Base-by-base conservation (phyloP, 345 rosid genomes). In the Eucalyptus paniculata region DNA sequence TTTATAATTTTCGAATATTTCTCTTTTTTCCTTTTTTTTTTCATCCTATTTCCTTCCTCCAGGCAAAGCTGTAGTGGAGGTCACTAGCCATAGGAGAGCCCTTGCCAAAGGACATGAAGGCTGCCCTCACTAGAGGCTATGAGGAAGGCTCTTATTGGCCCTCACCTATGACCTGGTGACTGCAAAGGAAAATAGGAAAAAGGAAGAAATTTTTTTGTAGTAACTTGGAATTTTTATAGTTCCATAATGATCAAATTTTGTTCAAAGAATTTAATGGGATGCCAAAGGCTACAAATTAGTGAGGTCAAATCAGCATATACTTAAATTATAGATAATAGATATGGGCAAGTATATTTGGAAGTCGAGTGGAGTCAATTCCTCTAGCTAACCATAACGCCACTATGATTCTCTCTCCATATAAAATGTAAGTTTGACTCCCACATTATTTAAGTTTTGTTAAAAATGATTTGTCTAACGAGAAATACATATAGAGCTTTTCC, bases 101-200 rank as follows among this genome's bases (percentile, higher is more conserved):
- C 30, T 56, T 56, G 30, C 13, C 62, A 56, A 56, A 0, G 30
- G 30, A 24, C 2, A 0, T 56, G 30, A 56, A 56, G 62, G 30
- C 13, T 56, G 1, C 30, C 62, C 6, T 56, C 6, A 5, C 62
- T 4, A 24, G 62, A 56, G 62, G 6, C 13, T 1, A 6, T 56
- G 62, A 56, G 30, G 62, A 56, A 24, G 30, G 30, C 62, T 56
- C 30, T 56, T 56, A 19, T 56, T 56, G 62, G 62, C 62, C 30
- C 13, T 56, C 6, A 24, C 30, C 13, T 0, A 1, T 56, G 30
- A 24, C 30, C 62, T 5, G 0, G 58, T 0, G 11, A 8, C 58
- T 2, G 1, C 30, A 56, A 9, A 56, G 30, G 14, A 13, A 56
- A 56, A 56, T 24, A 24, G 30, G 30, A 56, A 56, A 56, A 56